Evolutionary conservation across 352 stramenopile species (phyloP).

Genomic region (Plasmopara viticola): DNA sequence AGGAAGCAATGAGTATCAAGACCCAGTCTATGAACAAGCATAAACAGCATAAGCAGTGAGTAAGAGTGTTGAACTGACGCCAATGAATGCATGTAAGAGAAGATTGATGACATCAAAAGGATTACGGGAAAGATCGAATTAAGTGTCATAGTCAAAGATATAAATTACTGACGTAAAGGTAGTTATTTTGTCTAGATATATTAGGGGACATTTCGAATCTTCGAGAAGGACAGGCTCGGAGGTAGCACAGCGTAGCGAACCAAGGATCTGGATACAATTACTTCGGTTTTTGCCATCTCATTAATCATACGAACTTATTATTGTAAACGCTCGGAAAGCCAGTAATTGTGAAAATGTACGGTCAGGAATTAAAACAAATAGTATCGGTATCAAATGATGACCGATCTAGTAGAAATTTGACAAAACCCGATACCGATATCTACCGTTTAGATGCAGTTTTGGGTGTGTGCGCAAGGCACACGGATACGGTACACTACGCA

Average conservation of each 20-base stretch:
- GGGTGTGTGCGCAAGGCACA: too few species aligned
- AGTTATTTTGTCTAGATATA: not conserved
- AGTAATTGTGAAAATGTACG: too few species aligned
- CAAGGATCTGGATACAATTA: not conserved
- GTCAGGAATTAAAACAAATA: too few species aligned
- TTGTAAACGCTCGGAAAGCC: too few species aligned
- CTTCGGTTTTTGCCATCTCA: not conserved
- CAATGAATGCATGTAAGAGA: not conserved
- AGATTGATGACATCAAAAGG: not conserved
- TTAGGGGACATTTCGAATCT: not conserved
- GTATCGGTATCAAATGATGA: too few species aligned
- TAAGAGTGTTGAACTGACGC: not conserved
- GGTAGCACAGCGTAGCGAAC: not conserved
- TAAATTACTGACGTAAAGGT: not conserved
- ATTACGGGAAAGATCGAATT: not conserved
- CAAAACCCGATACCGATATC: too few species aligned
- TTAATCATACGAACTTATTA: not conserved
- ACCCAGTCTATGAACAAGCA: not conserved
- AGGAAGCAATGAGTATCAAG: not conserved
- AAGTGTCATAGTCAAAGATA: not conserved
- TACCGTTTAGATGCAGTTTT: too few species aligned
- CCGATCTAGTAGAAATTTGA: too few species aligned
- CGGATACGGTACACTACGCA: too few species aligned
- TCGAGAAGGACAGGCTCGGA: not conserved
- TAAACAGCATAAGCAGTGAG: slow-evolving; percentile 1